Base-by-base conservation (phyloP, 345 rosid genomes). In the Combretum micranthum region DNA sequence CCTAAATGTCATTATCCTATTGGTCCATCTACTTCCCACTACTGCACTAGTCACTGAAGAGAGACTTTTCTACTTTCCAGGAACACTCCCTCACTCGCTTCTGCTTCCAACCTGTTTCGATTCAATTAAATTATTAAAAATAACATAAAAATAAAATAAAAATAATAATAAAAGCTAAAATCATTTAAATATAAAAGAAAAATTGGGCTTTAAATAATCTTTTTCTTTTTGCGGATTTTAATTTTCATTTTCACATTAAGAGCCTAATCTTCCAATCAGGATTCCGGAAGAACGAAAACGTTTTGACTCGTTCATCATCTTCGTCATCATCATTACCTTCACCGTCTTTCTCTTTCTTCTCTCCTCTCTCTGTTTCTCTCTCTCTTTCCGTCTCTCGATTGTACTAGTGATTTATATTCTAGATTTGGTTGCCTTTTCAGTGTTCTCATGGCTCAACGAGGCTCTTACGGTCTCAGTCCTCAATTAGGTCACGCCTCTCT, bases 391-490 rank as follows among this genome's bases (percentile, higher is more conserved):
- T 23, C n/a, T 56, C 15, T 42, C 39, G 63, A 59, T 54, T 52
- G 55, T 25, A 20, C 47, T 46, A 15, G 12, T 39, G 4, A 14
- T 15, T 32, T 20, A 2, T 12, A 4, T 44, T 26, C 51, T 19
- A 14, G 55, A 20, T 46, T 43, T 22, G 53, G 48, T 26, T 19
- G 37, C 21, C 17, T 47, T 39, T 44, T 48, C 55, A 22, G 13
- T 4, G 52, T 52, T 44, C 20, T 25, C 52, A 64, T 64, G 68
- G 68, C 68, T 50, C 68, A 50, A 62, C 68, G 62, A 20, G 68
- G 52, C 49, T 57, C 68, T 26, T 64, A 50, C 56, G 68, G 57
- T 12, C 68, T 64, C 46, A 64, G 45, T 51, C 68, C 68, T 57
- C 68, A 57, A 56, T 44, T 64, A 64, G 68, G 68, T 64, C 32